phyloP scores from a whole-genome alignment of 805 yeast species.

The Myxozyma sirexii region DNA sequence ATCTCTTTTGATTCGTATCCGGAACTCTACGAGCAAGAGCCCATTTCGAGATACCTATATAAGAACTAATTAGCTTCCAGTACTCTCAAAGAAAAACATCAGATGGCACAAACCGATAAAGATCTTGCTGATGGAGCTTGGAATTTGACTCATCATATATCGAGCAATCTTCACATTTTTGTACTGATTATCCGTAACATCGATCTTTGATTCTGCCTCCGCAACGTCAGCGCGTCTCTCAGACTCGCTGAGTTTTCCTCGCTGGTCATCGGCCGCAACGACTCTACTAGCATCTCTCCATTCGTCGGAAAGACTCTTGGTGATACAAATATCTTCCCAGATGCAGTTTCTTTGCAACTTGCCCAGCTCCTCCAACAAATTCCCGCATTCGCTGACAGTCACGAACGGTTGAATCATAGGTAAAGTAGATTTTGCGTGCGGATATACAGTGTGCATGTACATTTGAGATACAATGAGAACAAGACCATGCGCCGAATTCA shows the following conservation, averaged over 20 bases:
- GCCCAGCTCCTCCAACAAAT: conserved; percentile 36
- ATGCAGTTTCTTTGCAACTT: conserved; percentile 37
- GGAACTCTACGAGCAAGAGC: conserved; percentile 27
- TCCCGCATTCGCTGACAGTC: conserved; percentile 11
- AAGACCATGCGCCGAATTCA: conserved; percentile 29
- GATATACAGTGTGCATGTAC: conserved; percentile 23
- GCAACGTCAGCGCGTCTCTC: conserved; percentile 21
- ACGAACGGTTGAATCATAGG: conserved; percentile 33
- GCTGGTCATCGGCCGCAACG: conserved; percentile 14
- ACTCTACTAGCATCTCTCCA: conserved; percentile 35
- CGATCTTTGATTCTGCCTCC: conserved; percentile 31
- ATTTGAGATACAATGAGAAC: conserved; percentile 31
- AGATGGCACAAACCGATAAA: conserved; percentile 21
- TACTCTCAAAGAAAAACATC: not conserved
- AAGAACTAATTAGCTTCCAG: not conserved
- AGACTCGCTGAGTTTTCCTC: conserved; percentile 9
- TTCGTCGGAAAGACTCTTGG: conserved; percentile 23
- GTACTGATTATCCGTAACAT: conserved; percentile 29
- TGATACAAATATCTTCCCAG: conserved; percentile 38
- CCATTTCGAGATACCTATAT: conserved; percentile 30
- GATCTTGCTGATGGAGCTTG: conserved; percentile 23
- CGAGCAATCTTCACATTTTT: conserved; percentile 33
- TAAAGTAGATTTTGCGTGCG: conserved; percentile 30
- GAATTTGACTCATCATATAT: conserved; percentile 32
- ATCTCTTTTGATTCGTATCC: conserved; percentile 34